Conservation (phyloP, 495 filamentous ascomycete species). For the Durotheca rogersii region DNA sequence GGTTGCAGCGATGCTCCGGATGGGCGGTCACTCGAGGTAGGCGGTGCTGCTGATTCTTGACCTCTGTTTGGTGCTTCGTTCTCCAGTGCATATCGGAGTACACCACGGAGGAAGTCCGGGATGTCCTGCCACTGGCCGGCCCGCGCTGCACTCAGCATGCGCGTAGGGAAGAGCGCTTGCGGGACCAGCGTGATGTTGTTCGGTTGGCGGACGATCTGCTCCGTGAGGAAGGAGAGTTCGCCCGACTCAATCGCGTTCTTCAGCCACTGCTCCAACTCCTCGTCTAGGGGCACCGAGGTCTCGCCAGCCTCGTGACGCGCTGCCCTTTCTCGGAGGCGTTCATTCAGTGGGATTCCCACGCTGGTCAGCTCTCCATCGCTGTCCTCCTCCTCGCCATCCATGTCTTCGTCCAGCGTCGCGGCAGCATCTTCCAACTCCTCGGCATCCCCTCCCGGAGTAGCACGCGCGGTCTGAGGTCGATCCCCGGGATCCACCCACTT, state of each 20-base stretch:
- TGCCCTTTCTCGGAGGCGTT: conserved; percentile 68
- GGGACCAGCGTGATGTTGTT: conserved; percentile 35
- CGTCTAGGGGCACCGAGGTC: conserved; percentile 65
- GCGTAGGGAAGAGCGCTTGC: conserved; percentile 44
- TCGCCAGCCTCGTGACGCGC: conserved; percentile 62
- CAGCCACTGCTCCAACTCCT: conserved; percentile 83
- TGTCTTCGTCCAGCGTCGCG: conserved; percentile 49
- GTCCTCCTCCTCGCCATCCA: conserved; percentile 60
- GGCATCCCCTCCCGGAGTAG: conserved; percentile 36
- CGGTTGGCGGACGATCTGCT: conserved; percentile 38
- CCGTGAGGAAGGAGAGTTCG: conserved; percentile 46
- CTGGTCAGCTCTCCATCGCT: conserved; percentile 70
- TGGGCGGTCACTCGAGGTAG: not conserved
- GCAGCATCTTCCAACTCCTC: conserved; percentile 37
- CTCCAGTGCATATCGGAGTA: conserved; percentile 46
- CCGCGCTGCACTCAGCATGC: conserved; percentile 47
- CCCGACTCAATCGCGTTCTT: conserved; percentile 73
- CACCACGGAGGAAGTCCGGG: conserved; percentile 49
- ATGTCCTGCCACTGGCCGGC: conserved; percentile 55
- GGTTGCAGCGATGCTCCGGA: conserved; percentile 2
- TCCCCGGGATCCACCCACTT: conserved; percentile 53
- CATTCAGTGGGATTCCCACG: conserved; percentile 70
- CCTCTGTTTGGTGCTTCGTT: conserved; percentile 17
- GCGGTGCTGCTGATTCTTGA: conserved; percentile 3
- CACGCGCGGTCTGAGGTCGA: conserved; percentile 40